These are phyloP conservation scores for Linderniella brevidens DNA, from an alignment of 257 asterid species.

Conservation along the genomic window DNA sequence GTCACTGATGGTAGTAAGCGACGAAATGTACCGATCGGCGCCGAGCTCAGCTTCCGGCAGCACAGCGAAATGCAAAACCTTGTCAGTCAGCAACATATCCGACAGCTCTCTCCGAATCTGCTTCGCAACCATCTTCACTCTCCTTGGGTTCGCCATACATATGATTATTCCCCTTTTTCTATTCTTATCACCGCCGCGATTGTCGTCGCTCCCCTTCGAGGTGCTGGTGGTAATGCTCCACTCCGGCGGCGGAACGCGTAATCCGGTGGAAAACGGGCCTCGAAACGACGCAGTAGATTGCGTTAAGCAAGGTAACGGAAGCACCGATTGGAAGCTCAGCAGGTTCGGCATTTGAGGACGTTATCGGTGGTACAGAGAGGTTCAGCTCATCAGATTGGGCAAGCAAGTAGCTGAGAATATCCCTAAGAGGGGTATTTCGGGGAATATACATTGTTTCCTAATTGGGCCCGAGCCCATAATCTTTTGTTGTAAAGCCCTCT, in stretches of 20 bases:
- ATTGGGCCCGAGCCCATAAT: too few species aligned
- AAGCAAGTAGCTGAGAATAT: too few species aligned
- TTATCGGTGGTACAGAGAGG: conserved; percentile 7
- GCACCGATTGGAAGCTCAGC: conserved; percentile 7
- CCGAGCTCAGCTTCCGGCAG: conserved; percentile 96
- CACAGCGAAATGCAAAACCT: conserved; percentile 80
- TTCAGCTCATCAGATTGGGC: too few species aligned
- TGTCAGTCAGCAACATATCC: conserved; percentile 76
- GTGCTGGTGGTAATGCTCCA: too few species aligned
- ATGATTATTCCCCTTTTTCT: conserved; percentile 14
- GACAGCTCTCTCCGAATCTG: conserved; percentile 89
- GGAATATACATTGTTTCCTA: too few species aligned
- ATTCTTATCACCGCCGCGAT: conserved; percentile 5
- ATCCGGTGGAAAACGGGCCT: too few species aligned
- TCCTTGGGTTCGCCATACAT: conserved; percentile 95
- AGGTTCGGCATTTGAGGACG: conserved; percentile 43
- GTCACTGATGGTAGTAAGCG: conserved; percentile 83
- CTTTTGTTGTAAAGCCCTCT: too few species aligned
- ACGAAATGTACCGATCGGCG: conserved; percentile 85
- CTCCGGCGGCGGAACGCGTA: too few species aligned
- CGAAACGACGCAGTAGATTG: too few species aligned
- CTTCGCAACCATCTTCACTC: conserved; percentile 95
- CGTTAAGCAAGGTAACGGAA: too few species aligned
- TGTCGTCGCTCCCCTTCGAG: too few species aligned
- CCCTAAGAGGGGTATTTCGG: too few species aligned